phyloP scores from a whole-genome alignment of 2,329 filamentous ascomycete species.

The Alternaria metachromatica region DNA sequence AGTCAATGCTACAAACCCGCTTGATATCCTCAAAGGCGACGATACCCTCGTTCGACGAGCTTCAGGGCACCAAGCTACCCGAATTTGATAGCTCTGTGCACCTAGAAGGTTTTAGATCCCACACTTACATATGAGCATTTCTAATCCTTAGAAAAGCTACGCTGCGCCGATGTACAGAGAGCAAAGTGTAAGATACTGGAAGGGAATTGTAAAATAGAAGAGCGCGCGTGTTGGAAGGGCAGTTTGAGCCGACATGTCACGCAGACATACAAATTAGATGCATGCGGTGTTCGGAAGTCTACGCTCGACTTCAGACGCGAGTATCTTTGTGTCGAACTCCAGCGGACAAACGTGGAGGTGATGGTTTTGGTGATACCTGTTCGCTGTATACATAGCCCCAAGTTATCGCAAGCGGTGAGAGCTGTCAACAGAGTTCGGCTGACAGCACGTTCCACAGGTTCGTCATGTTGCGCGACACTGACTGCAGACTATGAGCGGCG shows the following conservation, averaged over 20 bases:
- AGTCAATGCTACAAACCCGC: neutral
- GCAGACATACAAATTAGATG: neutral
- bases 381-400: neutral
- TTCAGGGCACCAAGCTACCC: neutral
- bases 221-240: neutral
- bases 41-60: neutral
- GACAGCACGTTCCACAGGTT: conserved; percentile 1
- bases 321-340: neutral
- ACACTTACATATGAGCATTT: neutral
- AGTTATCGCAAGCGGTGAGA: neutral
- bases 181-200: neutral
- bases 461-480: neutral
- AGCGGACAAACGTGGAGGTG: neutral
- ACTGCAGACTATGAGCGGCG: neutral
- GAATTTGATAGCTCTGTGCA: neutral
- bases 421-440: neutral
- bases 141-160: neutral
- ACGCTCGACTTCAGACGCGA: neutral
- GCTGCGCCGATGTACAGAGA: neutral
- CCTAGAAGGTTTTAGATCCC: neutral
- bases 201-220: neutral
- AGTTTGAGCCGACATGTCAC: neutral
- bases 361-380: neutral
- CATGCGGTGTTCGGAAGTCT: neutral
- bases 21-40: neutral